These are phyloP conservation scores for Colletotrichum higginsianum DNA, from an alignment of 2,329 filamentous ascomycete genomes.

Conservation along the genomic window DNA sequence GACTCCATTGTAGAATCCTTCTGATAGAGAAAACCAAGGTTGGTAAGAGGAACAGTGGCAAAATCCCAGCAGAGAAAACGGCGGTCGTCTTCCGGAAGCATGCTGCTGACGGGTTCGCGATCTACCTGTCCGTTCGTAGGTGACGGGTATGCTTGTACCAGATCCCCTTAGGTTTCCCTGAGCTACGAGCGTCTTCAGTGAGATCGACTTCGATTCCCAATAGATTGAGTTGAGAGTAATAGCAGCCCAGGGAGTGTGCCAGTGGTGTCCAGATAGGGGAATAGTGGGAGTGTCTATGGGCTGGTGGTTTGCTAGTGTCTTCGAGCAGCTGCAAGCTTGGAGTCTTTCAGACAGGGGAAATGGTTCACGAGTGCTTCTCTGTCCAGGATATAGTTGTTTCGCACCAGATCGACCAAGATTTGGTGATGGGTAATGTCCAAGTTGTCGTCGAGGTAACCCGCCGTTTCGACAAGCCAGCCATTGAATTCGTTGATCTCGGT, in stretches of 20 bases:
- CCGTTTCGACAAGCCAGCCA: constrained; percentile 69
- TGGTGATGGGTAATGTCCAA: constrained; percentile 57
- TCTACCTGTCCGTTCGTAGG: not conserved
- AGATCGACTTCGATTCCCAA: not conserved
- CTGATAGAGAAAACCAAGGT: not conserved
- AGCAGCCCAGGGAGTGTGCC: not conserved
- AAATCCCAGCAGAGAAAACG: not conserved
- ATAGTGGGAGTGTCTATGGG: no score
- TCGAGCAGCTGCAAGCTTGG: not conserved
- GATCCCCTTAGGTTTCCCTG: not conserved
- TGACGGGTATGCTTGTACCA: not conserved
- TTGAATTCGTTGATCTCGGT: constrained; percentile 74
- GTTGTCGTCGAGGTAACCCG: constrained; percentile 53
- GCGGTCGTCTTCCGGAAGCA: not conserved
- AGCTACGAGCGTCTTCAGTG: not conserved
- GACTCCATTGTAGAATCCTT: not conserved
- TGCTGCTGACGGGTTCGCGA: not conserved
- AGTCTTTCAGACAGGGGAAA: constrained; percentile 43
- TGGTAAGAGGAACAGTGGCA: not conserved
- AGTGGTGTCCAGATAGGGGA: not conserved
- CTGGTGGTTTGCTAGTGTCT: not conserved
- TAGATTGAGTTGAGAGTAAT: not conserved
- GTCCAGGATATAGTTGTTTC: constrained; percentile 51
- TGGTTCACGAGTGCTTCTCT: constrained; percentile 52
- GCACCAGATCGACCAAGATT: constrained; percentile 61